Conservation (phyloP, 805 yeast species). For the Myxozyma mucilagina region DNA sequence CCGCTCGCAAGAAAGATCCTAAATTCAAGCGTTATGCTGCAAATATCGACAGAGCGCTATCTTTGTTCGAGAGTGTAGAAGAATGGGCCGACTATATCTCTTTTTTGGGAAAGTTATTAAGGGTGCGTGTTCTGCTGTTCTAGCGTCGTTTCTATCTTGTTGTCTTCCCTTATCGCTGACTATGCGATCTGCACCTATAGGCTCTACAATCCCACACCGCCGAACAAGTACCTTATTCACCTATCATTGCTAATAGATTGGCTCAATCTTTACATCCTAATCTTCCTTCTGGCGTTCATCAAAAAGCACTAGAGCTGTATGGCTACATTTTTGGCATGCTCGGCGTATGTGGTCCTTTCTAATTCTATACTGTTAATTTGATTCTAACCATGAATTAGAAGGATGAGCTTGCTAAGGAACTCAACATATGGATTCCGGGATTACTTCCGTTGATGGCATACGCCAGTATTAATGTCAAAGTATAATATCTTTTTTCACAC, state of each 20-base stretch:
- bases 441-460: slow-evolving; percentile 83
- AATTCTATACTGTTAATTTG: not conserved
- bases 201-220: slow-evolving; percentile 37
- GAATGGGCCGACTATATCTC: slow-evolving; percentile 99
- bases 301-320: slow-evolving; percentile 79
- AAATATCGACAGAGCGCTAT: slow-evolving; percentile 71
- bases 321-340: slow-evolving; percentile 60
- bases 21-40: slow-evolving; percentile 68
- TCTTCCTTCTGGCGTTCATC: slow-evolving; percentile 94
- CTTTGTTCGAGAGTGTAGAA: slow-evolving; percentile 73
- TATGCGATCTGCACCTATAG: slow-evolving; percentile 10
- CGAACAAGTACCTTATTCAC: slow-evolving; percentile 60
- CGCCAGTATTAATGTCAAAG: slow-evolving; percentile 82
- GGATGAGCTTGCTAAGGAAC: slow-evolving; percentile 50
- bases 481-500: not conserved
- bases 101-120: slow-evolving; percentile 73
- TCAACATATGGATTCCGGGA: slow-evolving; percentile 89
- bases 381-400: slow-evolving; percentile 8
- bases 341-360: slow-evolving; percentile 16
- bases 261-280: slow-evolving; percentile 77
- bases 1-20: slow-evolving; percentile 43
- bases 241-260: slow-evolving; percentile 66
- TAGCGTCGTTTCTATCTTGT: not conserved
- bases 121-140: slow-evolving; percentile 50
- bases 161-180: not conserved